phyloP scores from a whole-genome alignment of 805 yeast genomes.

The Starmerella davenportii region DNA sequence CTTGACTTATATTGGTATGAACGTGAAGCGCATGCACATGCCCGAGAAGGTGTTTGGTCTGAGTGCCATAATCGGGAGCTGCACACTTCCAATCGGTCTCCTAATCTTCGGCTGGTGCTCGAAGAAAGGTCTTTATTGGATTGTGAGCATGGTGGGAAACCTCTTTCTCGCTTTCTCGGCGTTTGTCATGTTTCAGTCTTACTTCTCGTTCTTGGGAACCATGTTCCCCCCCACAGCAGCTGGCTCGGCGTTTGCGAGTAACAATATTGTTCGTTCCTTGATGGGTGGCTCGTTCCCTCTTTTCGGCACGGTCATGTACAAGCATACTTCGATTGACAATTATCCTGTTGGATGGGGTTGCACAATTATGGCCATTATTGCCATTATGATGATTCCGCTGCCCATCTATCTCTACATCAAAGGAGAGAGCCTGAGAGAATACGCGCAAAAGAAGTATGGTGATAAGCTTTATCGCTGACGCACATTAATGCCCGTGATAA shows the following conservation, averaged over 20 bases:
- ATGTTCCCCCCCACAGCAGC: constrained; percentile 35
- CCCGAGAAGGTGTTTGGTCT: constrained; percentile 14
- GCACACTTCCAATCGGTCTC: constrained; percentile 33
- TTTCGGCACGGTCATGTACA: constrained; percentile 43
- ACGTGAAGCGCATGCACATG: neutral
- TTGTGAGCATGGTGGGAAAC: constrained; percentile 31
- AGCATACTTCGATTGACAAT: constrained; percentile 23
- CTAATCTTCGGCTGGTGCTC: constrained; percentile 46
- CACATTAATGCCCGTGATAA: too few species aligned
- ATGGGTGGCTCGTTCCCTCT: constrained; percentile 45
- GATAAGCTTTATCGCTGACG: constrained; percentile 1
- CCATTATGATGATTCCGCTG: constrained; percentile 33
- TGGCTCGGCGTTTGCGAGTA: constrained; percentile 41
- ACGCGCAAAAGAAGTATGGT: constrained; percentile 11
- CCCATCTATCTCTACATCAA: constrained; percentile 18
- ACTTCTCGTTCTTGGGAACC: constrained; percentile 32
- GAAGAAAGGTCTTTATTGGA: constrained; percentile 33
- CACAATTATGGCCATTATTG: constrained; percentile 29
- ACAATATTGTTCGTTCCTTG: constrained; percentile 32
- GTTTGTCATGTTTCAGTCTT: constrained; percentile 34
- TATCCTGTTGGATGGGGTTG: constrained; percentile 49
- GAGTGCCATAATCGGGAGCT: constrained; percentile 27
- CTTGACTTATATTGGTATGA: constrained; percentile 2
- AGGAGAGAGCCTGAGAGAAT: constrained; percentile 7
- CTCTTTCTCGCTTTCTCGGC: constrained; percentile 26